These are phyloP conservation scores for Miscanthus lutarioriparius DNA, from an alignment of 176 grass and related monocot genomes.

Conservation along the genomic window DNA sequence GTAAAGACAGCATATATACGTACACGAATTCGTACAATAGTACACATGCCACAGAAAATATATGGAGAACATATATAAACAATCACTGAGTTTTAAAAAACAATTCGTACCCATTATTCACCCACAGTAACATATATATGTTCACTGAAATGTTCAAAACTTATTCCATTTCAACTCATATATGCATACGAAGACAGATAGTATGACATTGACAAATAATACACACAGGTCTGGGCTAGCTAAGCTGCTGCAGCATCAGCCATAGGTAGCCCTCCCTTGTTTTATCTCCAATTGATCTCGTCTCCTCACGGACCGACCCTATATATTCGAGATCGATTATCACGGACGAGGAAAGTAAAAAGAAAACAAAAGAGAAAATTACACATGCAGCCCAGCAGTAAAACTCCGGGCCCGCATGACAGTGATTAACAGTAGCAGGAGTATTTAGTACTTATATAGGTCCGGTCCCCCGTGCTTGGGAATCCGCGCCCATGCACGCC, in stretches of 20 bases:
- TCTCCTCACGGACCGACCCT: conserved; percentile 19
- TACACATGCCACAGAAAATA: background rate
- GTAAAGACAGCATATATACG: background rate
- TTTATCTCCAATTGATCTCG: conserved; percentile 34
- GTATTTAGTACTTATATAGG: background rate
- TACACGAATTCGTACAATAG: background rate
- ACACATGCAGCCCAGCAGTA: conserved; percentile 35
- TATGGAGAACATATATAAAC: no score
- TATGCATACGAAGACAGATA: no score
- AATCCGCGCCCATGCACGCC: background rate
- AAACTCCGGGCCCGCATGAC: conserved; percentile 48
- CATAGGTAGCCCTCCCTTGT: background rate
- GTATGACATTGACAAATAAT: conserved; percentile 21
- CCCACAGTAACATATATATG: no score
- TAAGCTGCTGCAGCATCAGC: no score
- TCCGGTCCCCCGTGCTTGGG: background rate
- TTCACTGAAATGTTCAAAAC: no score
- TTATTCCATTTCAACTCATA: no score
- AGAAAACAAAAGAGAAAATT: background rate
- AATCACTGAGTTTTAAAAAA: no score
- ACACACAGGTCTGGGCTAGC: conserved; percentile 12
- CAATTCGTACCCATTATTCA: no score
- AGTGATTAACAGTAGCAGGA: background rate
- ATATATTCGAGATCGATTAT: conserved; percentile 27
- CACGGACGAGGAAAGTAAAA: conserved; percentile 26